Conservation (phyloP, 1,139 yeast genomes). For the Debaryomyces udenii region DNA sequence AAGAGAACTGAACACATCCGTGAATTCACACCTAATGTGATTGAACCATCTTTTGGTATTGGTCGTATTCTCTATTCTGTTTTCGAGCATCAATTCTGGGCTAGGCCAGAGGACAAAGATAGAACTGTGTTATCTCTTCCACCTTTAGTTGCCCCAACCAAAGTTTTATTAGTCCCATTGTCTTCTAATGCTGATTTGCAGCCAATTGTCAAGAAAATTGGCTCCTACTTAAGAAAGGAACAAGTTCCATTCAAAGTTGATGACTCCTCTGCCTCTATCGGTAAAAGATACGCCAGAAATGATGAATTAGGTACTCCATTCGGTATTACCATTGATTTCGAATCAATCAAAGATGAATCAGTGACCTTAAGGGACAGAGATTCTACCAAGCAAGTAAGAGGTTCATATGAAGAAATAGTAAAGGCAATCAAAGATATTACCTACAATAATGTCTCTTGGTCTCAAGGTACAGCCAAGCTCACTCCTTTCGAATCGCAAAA, state of each 20-base stretch:
- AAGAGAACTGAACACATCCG: slow-evolving; percentile 87
- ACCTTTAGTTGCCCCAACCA: slow-evolving; percentile 96
- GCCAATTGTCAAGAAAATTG: slow-evolving; percentile 72
- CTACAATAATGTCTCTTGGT: slow-evolving; percentile 77
- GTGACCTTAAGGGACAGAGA: slow-evolving; percentile 98
- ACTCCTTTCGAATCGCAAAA: slow-evolving; percentile 63
- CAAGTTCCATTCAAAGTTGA: slow-evolving; percentile 96
- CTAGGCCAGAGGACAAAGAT: slow-evolving; percentile 88
- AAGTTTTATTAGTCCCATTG: slow-evolving; percentile 93
- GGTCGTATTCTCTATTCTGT: slow-evolving; percentile 95
- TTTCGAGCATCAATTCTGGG: slow-evolving; percentile 95
- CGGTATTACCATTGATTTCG: slow-evolving; percentile 97
- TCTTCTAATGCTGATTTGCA: slow-evolving; percentile 80
- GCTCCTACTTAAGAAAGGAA: slow-evolving; percentile 69
- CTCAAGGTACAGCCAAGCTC: slow-evolving; percentile 74
- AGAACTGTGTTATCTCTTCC: slow-evolving; percentile 93
- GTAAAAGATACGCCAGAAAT: slow-evolving; percentile 98
- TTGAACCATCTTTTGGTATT: slow-evolving; percentile 99
- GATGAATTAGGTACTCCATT: slow-evolving; percentile 99
- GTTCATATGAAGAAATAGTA: slow-evolving; percentile 75
- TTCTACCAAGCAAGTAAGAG: slow-evolving; percentile 96
- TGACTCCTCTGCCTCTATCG: slow-evolving; percentile 96
- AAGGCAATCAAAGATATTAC: slow-evolving; percentile 78
- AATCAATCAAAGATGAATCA: slow-evolving; percentile 84
- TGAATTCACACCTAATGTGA: slow-evolving; percentile 95